These are phyloP conservation scores for Geotrichum cucujoidarum DNA, from an alignment of 1,139 yeast species.

Conservation along the genomic window DNA sequence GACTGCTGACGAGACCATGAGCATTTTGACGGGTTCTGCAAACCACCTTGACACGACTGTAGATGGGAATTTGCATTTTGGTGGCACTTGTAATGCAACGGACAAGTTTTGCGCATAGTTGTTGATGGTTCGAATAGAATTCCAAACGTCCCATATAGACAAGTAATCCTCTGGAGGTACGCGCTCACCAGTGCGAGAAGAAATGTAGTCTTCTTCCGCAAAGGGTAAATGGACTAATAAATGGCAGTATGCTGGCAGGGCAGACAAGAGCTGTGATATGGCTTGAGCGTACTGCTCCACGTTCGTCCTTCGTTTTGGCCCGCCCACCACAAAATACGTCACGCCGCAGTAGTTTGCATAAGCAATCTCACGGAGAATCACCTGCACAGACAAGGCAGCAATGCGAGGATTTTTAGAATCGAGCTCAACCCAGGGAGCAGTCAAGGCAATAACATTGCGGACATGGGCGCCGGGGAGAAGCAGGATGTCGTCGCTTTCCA, in stretches of 20 bases:
- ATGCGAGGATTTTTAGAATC: slow-evolving; percentile 47
- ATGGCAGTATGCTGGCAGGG: slow-evolving; percentile 33
- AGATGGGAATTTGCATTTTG: slow-evolving; percentile 40
- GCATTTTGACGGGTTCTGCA: slow-evolving; percentile 57
- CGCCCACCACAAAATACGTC: slow-evolving; percentile 50
- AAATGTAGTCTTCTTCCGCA: slow-evolving; percentile 40
- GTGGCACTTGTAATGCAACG: slow-evolving; percentile 54
- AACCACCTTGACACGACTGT: slow-evolving; percentile 53
- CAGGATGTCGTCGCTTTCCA: slow-evolving; percentile 31
- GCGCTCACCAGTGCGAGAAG: slow-evolving; percentile 29
- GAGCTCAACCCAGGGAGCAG: slow-evolving; percentile 61
- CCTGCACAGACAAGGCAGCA: slow-evolving; percentile 51
- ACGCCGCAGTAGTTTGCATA: slow-evolving; percentile 55
- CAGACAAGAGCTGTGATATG: slow-evolving; percentile 32
- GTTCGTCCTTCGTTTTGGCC: slow-evolving; percentile 54
- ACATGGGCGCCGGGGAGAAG: slow-evolving; percentile 39
- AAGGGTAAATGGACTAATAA: slow-evolving; percentile 41
- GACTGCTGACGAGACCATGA: slow-evolving; percentile 49
- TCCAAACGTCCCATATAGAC: slow-evolving; percentile 70
- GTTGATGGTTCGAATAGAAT: slow-evolving; percentile 51
- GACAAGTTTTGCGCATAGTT: slow-evolving; percentile 48
- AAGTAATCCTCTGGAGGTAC: slow-evolving; percentile 48
- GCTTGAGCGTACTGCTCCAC: slow-evolving; percentile 47
- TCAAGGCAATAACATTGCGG: slow-evolving; percentile 44
- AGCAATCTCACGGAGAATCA: slow-evolving; percentile 49